Base-by-base conservation (phyloP, 1,284 basidiomycete genomes). In the Ganoderma sinense region DNA sequence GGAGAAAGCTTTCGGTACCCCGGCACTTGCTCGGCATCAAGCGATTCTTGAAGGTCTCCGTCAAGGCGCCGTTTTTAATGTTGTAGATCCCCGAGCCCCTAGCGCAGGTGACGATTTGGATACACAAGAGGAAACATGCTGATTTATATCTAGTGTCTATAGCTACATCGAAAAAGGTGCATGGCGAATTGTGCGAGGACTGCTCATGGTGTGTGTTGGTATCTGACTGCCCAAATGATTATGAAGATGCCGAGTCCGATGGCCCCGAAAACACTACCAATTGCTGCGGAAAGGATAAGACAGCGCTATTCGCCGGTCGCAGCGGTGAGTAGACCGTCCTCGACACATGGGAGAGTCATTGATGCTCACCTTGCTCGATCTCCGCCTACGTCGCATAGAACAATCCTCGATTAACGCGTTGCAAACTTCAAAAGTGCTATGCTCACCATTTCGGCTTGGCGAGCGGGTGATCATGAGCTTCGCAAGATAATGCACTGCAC, bases 211-310 rank as follows among this genome's bases (percentile, higher is more conserved):
- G 63, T 41, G n/a, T 26, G 36, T n/a, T 69, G 68, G 16, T 58
- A 55, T 29, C 31, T 56, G 26, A 20, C 58, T n/a, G 36, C 68
- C 68, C 59, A 62, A 7, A 65, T 60, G 7, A 69, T 20, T 20
- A 61, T 33, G n/a, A 43, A 43, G n/a, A 39, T 41, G 29, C 33
- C 56, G 8, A 65, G 40, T 10, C 59, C 59, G 31, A 62, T 39
- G 59, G 60, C 56, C 14, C 36, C 56, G 31, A 69, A 23, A 31
- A 69, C 40, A n/a, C 40, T 43, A 14, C 48, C 60, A 36, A 69
- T 33, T 20, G 59, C 58, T 13, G 62, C 11, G 33, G 29, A 45
- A 8, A 58, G 23, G 20, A 65, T n/a, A 23, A 59, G 29, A 20
- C 29, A 59, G 56, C 56, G 56, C 56, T 59, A 59, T 10, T n/a